Evolutionary conservation across 2,329 filamentous ascomycete genomes (phyloP), one percentile per base, ranked within the genome.

Genomic region (Trichoderma gracile): DNA sequence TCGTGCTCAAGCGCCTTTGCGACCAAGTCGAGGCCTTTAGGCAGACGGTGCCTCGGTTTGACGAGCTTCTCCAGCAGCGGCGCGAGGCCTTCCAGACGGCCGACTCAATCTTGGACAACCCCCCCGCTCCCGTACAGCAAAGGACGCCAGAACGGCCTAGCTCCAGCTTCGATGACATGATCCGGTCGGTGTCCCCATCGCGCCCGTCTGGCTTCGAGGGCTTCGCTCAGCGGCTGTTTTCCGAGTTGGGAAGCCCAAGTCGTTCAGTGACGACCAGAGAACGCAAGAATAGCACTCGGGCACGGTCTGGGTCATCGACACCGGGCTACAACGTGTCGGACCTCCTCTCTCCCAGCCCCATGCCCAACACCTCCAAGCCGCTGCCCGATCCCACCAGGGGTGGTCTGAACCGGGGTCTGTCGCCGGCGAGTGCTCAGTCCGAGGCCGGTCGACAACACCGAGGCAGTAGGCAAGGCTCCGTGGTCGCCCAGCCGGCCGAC

Each of bases 41-140:
- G 60, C 78, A 80, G 53, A 83, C 85, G 6, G 83, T 93, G 7
- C 86, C 89, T 0, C 85, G 90, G 43, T 93, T 93, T 72, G 88
- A 92, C 58, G 86, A 90, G 43, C 80, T 93, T 2, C 78, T 93
- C 4, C 88, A 83, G 76, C 87, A 83, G 74, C 86, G 82, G 14
- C 85, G 86, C 5, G 84, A 87, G 67, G 86, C 84, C 0, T 90
- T 89, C 70, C 84, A 86, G 69, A 85, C 84, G 3, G 85, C 86
- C 2, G 84, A 86, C 68, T 72, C 79, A 7, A 80, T 82, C 30
- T 73, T 79, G 47, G 72, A 74, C 57, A 78, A 76, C 47, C 76
- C 70, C 42, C 59, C 59, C 0, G 76, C 66, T 3, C 71, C 73
- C 1, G 66, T 68, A 2, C 69, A 70, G 33, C 73, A 71, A 52